A percentile compares a stretch with the other conserved stretches of the same genome.
These are phyloP conservation scores for Mercurialis annua DNA, from an alignment of 345 rosid species.

Conservation along the genomic window DNA sequence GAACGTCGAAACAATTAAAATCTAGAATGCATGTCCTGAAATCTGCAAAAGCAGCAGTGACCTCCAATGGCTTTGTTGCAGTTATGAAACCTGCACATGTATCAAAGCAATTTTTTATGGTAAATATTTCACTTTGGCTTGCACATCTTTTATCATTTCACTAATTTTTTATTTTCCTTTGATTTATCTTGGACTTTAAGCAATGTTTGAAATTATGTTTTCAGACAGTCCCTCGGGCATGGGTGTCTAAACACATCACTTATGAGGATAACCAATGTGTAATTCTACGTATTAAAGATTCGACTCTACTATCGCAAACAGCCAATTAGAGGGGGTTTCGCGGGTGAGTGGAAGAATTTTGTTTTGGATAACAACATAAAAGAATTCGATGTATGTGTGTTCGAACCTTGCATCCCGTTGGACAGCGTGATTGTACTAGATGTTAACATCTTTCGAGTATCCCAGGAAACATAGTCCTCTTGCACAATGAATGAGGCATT, in stretches of 20 bases:
- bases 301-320: constrained; percentile 16
- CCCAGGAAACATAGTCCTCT: constrained; percentile 7
- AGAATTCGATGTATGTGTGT: constrained; percentile 50
- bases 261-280: constrained; percentile 30
- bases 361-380: constrained; percentile 42
- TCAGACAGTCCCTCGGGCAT: constrained; percentile 38
- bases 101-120: constrained; percentile 38
- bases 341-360: constrained; percentile 51
- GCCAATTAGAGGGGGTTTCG: constrained; percentile 37
- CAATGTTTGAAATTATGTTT: background rate
- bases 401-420: constrained; percentile 24
- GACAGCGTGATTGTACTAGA: constrained; percentile 30
- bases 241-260: constrained; percentile 30
- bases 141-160: background rate
- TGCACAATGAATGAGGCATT: no score
- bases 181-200: background rate
- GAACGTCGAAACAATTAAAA: constrained; percentile 30
- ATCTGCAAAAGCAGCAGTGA: constrained; percentile 31
- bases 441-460: constrained; percentile 37
- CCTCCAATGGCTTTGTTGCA: constrained; percentile 32
- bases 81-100: constrained; percentile 48
- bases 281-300: constrained; percentile 30
- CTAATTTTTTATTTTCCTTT: background rate
- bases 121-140: constrained; percentile 5
- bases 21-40: constrained; percentile 30